A percentile compares a stretch with the other conserved stretches of the same genome.
Evolutionary conservation across 495 filamentous ascomycete genomes (phyloP).

Genomic region (Tuber brumale): DNA sequence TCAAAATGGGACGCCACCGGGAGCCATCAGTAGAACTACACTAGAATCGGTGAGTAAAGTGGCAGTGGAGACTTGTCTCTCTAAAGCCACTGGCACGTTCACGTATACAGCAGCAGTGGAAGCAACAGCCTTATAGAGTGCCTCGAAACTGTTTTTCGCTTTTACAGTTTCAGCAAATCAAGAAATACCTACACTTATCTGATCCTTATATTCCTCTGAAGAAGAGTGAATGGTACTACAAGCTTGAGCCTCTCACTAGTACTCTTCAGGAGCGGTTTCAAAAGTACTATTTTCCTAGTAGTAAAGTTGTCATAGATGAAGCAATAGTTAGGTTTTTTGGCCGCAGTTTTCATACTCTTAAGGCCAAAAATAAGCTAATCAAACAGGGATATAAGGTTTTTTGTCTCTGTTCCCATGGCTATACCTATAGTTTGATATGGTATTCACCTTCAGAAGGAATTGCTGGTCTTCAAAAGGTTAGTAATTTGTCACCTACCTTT

Average conservation of each 20-base stretch:
- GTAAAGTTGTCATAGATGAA: slow-evolving; percentile 12
- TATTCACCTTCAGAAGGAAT: slow-evolving; percentile 6
- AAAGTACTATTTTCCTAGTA: slow-evolving; percentile 10
- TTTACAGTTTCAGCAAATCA: slow-evolving; percentile 7
- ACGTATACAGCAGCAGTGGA: not conserved
- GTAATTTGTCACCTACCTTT: not conserved
- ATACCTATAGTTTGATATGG: slow-evolving; percentile 1
- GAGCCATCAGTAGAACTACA: no score
- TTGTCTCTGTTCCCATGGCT: not conserved
- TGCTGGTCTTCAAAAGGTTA: not conserved
- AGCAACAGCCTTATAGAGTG: not conserved
- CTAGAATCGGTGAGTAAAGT: no score
- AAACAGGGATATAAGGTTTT: slow-evolving; percentile 14
- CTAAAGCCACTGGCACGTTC: not conserved
- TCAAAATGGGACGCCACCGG: slow-evolving; percentile 4
- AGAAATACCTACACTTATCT: slow-evolving; percentile 7
- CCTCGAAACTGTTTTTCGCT: slow-evolving; percentile 4
- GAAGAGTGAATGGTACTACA: not conserved
- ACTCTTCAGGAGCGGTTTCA: no score
- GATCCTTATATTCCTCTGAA: not conserved
- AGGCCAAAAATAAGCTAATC: slow-evolving; percentile 16
- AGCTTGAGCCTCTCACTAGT: slow-evolving; percentile 1
- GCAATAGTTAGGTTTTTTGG: slow-evolving; percentile 18
- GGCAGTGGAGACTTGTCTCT: not conserved
- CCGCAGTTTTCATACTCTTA: slow-evolving; percentile 12